Base-by-base conservation (phyloP, 73 alveolate genomes). In the Effrenium voratum region DNA sequence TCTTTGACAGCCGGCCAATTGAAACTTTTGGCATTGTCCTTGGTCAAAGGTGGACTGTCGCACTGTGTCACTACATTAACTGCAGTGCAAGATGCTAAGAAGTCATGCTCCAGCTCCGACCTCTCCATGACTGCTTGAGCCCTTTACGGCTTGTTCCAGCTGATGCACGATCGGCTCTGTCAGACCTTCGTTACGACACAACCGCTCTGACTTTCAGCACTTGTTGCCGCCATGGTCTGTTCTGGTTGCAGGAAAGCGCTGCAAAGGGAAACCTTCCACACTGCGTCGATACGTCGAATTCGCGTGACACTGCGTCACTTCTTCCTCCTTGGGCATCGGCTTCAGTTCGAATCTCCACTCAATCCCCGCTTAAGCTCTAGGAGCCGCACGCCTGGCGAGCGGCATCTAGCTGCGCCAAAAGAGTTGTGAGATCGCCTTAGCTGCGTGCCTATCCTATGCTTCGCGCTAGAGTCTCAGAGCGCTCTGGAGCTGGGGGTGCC, bases 21-120 rank as follows among this genome's bases (percentile, higher is more conserved):
- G 97, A 90, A 90, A n/a, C 97, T 90, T 30, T 90, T 90, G 45
- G 97, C 97, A 90, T 90, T 90, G 87, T 90, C 97, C 97, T 87
- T 75, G 38, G 0, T 36, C 44, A 10, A 36, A 0, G 52, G 46
- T 19, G 32, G 13, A 26, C 28, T 3, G 1, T 41, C 55, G 44
- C n/a, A 16, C 38, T 40, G 28, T 36, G 44, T 1, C 50, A 40
- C 22, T 3, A 41, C 57, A 12, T 15, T 2, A 26, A 57, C 13
- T 6, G 57, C 49, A 40, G 19, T 38, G 40, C 47, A 38, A 12
- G 49, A 72, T 5, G 13, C 83, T 22, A 90, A 75, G 36, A 90
- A 90, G 57, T 90, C 97, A 40, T 90, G 97, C 46, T 90, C 97
- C 76, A 90, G 80, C 97, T 90, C 97, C 15, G 76, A 43, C 43